Evolutionary conservation across 768 basidiomycete genomes (phyloP), one percentile per base, ranked within the genome.

Genomic region (Leucocoprinus birnbaumii): DNA sequence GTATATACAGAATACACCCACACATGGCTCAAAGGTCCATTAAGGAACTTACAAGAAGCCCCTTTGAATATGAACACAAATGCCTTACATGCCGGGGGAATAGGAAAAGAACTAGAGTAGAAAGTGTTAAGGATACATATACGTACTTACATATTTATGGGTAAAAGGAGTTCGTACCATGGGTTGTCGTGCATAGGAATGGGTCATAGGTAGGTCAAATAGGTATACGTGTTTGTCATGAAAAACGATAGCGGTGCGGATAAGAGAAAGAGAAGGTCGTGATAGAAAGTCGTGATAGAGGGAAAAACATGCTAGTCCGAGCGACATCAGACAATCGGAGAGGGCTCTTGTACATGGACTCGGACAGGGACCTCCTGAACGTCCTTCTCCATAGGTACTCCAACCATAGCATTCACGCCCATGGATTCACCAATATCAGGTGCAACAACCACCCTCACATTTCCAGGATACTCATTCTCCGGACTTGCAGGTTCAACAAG

Each of bases 401-500:
- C 53, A 16, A 40, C 11, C 18, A 10, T 5, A 0, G 22, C 48
- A 13, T 31, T 19, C 31, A 35, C 44, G 1, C 43, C 52, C 13
- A 31, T 26, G 21, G 35, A 2, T n/a, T 42, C 50, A 25, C 38
- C 40, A 18, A 4, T 42, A 21, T 53, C 52, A 18, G 52, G 34
- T 9, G 27, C 44, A 10, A 24, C 52, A 2, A 43, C 31, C 10
- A 55, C 31, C 42, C 40, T 49, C 40, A 55, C 54, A 35, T 14
- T 22, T 16, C 66, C 68, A 46, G 67, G 66, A 22, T 69, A 66
- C 58, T 76, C 72, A 42, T 69, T 69, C 37, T 68, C 69, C 19
- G 85, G 84, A 58, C 84, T 85, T 25, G 77, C 68, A n/a, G 84
- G 84, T 54, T 83, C 83, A 35, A 74, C 71, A 44, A 81, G 63